Evolutionary conservation across 2,329 filamentous ascomycete genomes (phyloP).

Genomic region (Penicillium sp.): DNA sequence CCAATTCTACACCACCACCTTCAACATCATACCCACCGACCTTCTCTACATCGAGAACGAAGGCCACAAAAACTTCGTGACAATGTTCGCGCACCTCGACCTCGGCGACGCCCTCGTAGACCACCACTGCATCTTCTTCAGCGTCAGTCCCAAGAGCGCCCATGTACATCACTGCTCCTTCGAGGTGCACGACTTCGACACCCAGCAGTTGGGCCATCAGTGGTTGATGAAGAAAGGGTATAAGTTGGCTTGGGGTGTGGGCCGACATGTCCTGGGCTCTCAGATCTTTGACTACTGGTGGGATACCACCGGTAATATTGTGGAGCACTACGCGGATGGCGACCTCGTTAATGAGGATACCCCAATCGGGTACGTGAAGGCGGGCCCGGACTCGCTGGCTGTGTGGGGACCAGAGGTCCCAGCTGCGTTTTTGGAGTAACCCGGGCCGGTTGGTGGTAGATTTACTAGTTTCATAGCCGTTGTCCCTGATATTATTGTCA

Average conservation of each 20-base stretch:
- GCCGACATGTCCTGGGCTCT: slow-evolving; percentile 51
- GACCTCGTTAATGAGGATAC: slow-evolving; percentile 52
- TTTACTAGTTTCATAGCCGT: background rate
- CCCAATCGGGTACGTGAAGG: slow-evolving; percentile 34
- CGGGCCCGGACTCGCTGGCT: slow-evolving; percentile 35
- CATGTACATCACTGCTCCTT: slow-evolving; percentile 55
- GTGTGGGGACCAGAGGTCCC: slow-evolving; percentile 32
- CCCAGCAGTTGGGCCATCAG: slow-evolving; percentile 54
- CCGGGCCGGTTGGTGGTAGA: background rate
- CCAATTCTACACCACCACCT: slow-evolving; percentile 32
- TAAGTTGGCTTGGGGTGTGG: slow-evolving; percentile 52
- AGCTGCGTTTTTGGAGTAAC: background rate
- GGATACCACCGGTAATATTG: slow-evolving; percentile 32
- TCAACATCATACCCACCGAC: slow-evolving; percentile 35
- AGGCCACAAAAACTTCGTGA: slow-evolving; percentile 30
- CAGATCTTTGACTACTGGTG: slow-evolving; percentile 59
- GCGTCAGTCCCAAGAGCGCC: slow-evolving; percentile 17
- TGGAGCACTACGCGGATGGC: slow-evolving; percentile 53
- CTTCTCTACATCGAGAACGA: slow-evolving; percentile 29
- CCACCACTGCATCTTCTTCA: slow-evolving; percentile 57
- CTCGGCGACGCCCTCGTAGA: slow-evolving; percentile 50
- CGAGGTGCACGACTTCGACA: slow-evolving; percentile 56
- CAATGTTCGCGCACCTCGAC: slow-evolving; percentile 55
- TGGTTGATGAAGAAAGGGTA: slow-evolving; percentile 52
- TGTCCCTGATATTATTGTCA: background rate